Conservation (phyloP, 1,284 basidiomycete species). For the Ganoderma lucidum region DNA sequence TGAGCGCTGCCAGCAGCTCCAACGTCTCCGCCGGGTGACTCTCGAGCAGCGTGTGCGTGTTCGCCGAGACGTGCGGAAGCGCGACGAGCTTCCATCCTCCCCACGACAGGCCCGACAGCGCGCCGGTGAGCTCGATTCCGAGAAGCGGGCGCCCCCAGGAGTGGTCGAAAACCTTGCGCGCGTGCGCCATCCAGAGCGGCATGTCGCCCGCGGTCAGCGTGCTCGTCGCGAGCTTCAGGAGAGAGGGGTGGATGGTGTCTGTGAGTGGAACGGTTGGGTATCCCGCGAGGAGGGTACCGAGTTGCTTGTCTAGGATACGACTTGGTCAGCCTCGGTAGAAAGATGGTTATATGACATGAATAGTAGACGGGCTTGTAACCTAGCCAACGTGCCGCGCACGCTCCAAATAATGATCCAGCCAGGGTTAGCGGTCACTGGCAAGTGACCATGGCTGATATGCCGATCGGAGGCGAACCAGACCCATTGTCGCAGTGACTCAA, state of each 20-base stretch:
- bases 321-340: not conserved
- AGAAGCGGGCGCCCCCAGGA: constrained; percentile 52
- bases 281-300: constrained; percentile 53
- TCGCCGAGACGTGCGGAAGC: constrained; percentile 61
- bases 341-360: too few relatives aligned
- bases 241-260: constrained; percentile 46
- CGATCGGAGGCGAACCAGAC: too few relatives aligned
- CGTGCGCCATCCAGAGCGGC: constrained; percentile 67
- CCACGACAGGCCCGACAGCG: constrained; percentile 71
- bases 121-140: constrained; percentile 61
- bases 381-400: too few relatives aligned
- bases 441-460: too few relatives aligned
- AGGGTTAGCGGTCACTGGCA: too few relatives aligned
- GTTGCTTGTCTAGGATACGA: constrained; percentile 53
- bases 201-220: constrained; percentile 69
- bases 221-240: constrained; percentile 60
- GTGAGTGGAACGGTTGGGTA: constrained; percentile 50
- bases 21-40: constrained; percentile 50
- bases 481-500: too few relatives aligned
- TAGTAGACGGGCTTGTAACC: too few relatives aligned
- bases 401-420: too few relatives aligned
- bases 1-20: constrained; percentile 59
- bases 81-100: constrained; percentile 77
- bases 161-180: constrained; percentile 64
- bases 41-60: constrained; percentile 55